phyloP scores from a whole-genome alignment of 2,329 filamentous ascomycete genomes.

The Paecilomyces formosus region DNA sequence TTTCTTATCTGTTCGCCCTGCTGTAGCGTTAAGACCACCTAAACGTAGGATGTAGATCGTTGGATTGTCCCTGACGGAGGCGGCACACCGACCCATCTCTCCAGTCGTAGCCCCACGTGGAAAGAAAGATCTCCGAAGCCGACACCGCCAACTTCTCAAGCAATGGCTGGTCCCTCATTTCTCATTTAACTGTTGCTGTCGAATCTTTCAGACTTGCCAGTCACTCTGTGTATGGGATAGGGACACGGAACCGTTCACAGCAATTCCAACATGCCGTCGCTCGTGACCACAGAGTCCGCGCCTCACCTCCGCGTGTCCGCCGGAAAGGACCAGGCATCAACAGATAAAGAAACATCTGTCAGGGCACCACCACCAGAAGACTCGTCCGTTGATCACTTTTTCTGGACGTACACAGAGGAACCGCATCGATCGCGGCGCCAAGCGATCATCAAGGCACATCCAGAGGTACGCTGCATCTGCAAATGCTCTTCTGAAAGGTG shows the following conservation, averaged over 20 bases:
- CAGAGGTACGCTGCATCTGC: conserved; percentile 57
- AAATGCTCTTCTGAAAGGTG: conserved; percentile 1
- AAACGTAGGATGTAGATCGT: neutral
- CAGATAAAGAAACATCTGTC: conserved; percentile 11
- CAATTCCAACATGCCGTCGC: conserved; percentile 18
- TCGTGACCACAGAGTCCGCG: conserved; percentile 21
- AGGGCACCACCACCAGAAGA: conserved; percentile 23
- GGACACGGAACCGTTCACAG: conserved; percentile 1
- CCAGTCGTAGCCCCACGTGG: conserved; percentile 7
- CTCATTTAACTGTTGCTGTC: neutral
- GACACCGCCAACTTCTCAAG: neutral
- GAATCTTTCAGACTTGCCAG: neutral
- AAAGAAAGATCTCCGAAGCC: conserved; percentile 1
- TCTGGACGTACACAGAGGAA: conserved; percentile 99
- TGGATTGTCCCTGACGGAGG: neutral
- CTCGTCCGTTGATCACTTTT: conserved; percentile 58
- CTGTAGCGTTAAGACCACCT: neutral
- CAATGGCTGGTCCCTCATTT: neutral
- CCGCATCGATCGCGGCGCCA: conserved; percentile 84
- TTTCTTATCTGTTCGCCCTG: neutral
- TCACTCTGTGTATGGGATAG: conserved; percentile 13
- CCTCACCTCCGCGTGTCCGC: conserved; percentile 28
- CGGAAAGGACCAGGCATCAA: conserved; percentile 14
- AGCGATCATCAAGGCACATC: conserved; percentile 96
- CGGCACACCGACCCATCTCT: neutral